Evolutionary conservation across 306 rosid genomes (phyloP).

Genomic region (Ziziphus jujuba): DNA sequence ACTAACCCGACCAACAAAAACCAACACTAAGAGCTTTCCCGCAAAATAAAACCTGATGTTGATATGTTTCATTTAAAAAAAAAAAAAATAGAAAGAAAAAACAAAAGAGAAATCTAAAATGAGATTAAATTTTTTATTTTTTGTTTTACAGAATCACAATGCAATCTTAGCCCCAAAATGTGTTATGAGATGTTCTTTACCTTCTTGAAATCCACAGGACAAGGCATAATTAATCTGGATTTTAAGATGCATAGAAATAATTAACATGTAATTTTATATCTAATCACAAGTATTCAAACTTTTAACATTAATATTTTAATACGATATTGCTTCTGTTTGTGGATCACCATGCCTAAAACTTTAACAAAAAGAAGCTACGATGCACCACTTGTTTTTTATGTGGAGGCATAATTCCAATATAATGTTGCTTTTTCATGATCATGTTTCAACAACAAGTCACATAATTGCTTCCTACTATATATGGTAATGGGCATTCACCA

Average conservation of each 20-base stretch:
- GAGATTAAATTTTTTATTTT: no score
- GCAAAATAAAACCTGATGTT: slow-evolving; percentile 3
- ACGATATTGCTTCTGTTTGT: no score
- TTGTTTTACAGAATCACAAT: background rate
- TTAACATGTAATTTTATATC: background rate
- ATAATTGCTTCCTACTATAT: background rate
- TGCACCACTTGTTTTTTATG: slow-evolving; percentile 9
- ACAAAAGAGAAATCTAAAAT: background rate
- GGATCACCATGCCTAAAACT: background rate
- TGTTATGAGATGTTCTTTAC: background rate
- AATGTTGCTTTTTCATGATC: slow-evolving; percentile 15
- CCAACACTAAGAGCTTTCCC: slow-evolving; percentile 4
- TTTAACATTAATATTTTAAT: background rate
- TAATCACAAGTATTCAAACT: background rate
- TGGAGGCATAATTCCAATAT: slow-evolving; percentile 1
- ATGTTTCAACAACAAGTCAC: slow-evolving; percentile 6
- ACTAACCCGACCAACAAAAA: background rate
- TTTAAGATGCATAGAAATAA: background rate
- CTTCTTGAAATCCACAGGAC: background rate
- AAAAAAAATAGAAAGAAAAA: background rate
- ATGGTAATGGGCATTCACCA: background rate
- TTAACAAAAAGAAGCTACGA: slow-evolving; percentile 6
- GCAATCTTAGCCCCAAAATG: background rate
- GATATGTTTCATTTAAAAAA: background rate
- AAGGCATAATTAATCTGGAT: background rate